Percentiles rank a stretch among this genome's conserved stretches.
These are phyloP conservation scores for Diospyros lotus DNA, from an alignment of 148 eudicot genomes.

Conservation along the genomic window DNA sequence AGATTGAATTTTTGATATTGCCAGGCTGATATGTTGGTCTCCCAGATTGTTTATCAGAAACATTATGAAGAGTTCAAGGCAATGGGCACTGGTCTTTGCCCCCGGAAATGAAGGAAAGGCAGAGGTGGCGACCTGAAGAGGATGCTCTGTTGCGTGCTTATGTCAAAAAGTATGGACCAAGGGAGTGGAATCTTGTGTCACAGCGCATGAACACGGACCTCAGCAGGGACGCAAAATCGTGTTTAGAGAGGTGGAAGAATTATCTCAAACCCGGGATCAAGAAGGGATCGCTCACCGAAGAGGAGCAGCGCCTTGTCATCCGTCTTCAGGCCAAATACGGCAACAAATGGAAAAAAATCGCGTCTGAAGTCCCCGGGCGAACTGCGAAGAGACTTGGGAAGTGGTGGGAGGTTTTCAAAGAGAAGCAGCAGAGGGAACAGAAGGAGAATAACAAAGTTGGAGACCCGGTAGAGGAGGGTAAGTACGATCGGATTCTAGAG, in stretches of 20 bases:
- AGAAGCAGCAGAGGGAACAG: constrained; percentile 59
- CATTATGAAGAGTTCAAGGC: constrained; percentile 43
- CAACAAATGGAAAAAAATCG: constrained; percentile 68
- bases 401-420: constrained; percentile 91
- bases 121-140: constrained; percentile 63
- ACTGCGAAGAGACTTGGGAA: constrained; percentile 62
- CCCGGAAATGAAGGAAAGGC: constrained; percentile 60
- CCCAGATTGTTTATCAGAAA: constrained; percentile 13
- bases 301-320: constrained; percentile 54
- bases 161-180: constrained; percentile 52
- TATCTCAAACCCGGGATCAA: constrained; percentile 63
- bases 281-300: constrained; percentile 52
- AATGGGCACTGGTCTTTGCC: constrained; percentile 31
- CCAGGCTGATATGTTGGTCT: no score
- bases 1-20: no score
- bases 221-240: constrained; percentile 55
- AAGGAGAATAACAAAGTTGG: constrained; percentile 37
- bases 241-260: constrained; percentile 64
- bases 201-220: constrained; percentile 54
- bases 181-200: constrained; percentile 60
- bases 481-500: constrained; percentile 60
- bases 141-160: constrained; percentile 47
- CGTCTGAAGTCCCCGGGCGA: constrained; percentile 62
- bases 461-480: constrained; percentile 53
- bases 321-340: constrained; percentile 60